phyloP scores from a whole-genome alignment of 106 monocot genomes.

The Acorus calamus region DNA sequence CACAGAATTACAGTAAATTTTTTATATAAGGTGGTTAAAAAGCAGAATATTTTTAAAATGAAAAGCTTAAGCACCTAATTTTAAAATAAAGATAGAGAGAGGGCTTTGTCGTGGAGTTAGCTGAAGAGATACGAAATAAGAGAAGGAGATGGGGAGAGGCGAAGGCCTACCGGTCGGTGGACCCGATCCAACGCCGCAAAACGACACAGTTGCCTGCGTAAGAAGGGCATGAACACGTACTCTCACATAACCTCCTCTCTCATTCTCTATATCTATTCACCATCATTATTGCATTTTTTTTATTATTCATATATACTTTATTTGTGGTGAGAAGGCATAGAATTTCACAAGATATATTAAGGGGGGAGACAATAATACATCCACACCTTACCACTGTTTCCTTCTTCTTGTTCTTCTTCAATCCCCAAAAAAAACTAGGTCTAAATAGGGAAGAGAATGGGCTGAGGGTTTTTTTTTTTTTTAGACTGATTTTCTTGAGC shows the following conservation, averaged over 20 bases:
- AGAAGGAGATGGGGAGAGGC: constrained; percentile 10
- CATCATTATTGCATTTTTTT: not conserved
- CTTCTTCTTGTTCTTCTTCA: too few relatives aligned
- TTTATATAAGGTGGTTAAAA: too few relatives aligned
- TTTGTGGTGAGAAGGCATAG: constrained; percentile 6
- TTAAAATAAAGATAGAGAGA: too few relatives aligned
- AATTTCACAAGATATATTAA: too few relatives aligned
- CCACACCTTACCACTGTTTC: too few relatives aligned
- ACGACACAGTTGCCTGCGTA: constrained; percentile 43
- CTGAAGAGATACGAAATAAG: constrained; percentile 12
- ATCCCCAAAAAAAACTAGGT: too few relatives aligned
- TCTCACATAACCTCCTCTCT: constrained; percentile 2
- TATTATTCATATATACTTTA: constrained; percentile 1
- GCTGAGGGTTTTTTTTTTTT: not conserved
- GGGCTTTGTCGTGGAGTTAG: too few relatives aligned
- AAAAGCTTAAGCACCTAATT: too few relatives aligned
- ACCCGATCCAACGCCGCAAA: constrained; percentile 33
- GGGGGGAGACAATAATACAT: too few relatives aligned
- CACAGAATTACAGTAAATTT: too few relatives aligned
- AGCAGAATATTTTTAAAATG: too few relatives aligned
- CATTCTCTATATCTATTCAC: constrained; percentile 6
- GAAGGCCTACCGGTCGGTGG: constrained; percentile 39
- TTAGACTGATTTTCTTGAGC: constrained; percentile 28
- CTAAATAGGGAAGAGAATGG: too few relatives aligned
- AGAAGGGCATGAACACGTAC: not conserved